Base-by-base conservation (phyloP, 2,329 filamentous ascomycete species). In the Celoporthe dispersa region DNA sequence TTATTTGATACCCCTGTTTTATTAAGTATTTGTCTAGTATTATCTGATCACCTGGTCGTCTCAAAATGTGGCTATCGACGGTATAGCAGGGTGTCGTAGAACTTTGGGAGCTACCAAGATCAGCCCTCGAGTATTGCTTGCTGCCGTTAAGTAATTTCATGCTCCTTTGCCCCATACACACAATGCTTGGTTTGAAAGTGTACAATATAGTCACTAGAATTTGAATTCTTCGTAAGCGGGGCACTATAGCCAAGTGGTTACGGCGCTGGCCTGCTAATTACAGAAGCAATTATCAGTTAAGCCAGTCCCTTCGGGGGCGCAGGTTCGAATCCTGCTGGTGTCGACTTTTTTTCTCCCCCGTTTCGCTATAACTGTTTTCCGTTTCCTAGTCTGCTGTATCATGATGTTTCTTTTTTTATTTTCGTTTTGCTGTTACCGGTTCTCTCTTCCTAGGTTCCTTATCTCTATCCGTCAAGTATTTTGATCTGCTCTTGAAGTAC, bases 251-350 rank as follows among this genome's bases (percentile, higher is more conserved):
- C 53, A 66, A 68, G 55, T 39, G 51, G 57, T 62, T 22, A 53
- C 57, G 31, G 33, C 41, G 55, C 41, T 62, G 41, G 63, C 55
- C 31, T 55, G 64, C 62, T 66, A 64, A 51, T 48, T 44, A 22
- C n/a, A 2, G 14, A 25, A n/a, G 59, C 12, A 25, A 7, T 64
- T 64, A 64, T 16, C 62, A 64, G 62, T 22, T 16, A 48, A 64
- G 62, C 62, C 62, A 64, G 62, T 64, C 62, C 62, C 62, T 64
- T 64, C 62, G 62, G 62, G 62, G 62, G 62, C 62, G 62, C 62
- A 31, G 25, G 62, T 64, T 64, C 62, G 62, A 64, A 64, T 64
- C 62, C 25, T 31, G 62, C 39, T 39, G 28, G 35, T 64, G 62
- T 64, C 62, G 62, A n/a, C n/a, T n/a, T n/a, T 64, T 48, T 64